Conservation (phyloP, 768 basidiomycete species). For the Tricholoma sp. region DNA sequence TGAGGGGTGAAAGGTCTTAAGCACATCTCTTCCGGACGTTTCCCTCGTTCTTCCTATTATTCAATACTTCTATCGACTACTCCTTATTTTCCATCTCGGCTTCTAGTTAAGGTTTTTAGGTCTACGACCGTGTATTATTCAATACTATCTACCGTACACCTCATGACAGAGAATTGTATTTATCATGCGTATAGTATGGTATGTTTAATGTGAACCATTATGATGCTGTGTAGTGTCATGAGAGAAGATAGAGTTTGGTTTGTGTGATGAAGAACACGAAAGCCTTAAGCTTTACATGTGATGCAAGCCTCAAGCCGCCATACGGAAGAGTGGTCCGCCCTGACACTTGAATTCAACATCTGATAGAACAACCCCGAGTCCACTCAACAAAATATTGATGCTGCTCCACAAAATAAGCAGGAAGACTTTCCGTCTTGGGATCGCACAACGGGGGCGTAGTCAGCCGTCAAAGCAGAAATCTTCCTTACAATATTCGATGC, state of each 20-base stretch:
- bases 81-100: background rate
- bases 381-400: background rate
- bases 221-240: no score
- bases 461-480: slow-evolving; percentile 42
- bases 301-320: slow-evolving; percentile 14
- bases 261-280: background rate
- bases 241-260: background rate
- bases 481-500: slow-evolving; percentile 46
- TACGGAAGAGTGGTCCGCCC: slow-evolving; percentile 41
- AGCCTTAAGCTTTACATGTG: no score
- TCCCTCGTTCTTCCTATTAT: background rate
- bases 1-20: slow-evolving; percentile 83
- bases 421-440: slow-evolving; percentile 35
- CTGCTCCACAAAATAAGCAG: no score
- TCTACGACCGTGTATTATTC: slow-evolving; percentile 5
- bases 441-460: slow-evolving; percentile 49
- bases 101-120: background rate
- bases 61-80: background rate
- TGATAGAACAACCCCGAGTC: background rate
- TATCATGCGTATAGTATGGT: slow-evolving; percentile 1
- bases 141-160: background rate
- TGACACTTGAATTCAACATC: slow-evolving; percentile 48
- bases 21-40: slow-evolving; percentile 3
- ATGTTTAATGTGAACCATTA: slow-evolving; percentile 1
- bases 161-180: slow-evolving; percentile 1